phyloP scores from a whole-genome alignment of 257 asterid species.

The Rehmannia glutinosa region DNA sequence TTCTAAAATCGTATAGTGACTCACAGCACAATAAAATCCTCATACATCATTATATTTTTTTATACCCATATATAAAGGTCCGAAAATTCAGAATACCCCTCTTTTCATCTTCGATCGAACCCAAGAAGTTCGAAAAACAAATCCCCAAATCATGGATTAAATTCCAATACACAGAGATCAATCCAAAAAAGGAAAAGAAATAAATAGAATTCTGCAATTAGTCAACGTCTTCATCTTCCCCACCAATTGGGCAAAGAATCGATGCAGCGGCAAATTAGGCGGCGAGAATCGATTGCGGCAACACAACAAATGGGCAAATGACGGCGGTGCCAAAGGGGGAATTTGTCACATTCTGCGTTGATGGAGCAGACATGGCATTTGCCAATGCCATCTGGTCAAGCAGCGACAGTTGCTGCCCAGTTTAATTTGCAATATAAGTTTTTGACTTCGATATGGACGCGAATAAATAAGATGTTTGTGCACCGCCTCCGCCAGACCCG shows the following conservation, averaged over 20 bases:
- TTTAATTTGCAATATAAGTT: constrained; percentile 69
- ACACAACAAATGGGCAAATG: constrained; percentile 58
- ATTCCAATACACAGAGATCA: constrained; percentile 2
- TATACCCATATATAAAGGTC: too few species aligned
- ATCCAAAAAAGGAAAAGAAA: background rate
- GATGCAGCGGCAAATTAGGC: constrained; percentile 42
- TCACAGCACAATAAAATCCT: too few species aligned
- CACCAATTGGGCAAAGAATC: constrained; percentile 49
- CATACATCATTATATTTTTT: too few species aligned
- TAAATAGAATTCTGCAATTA: background rate
- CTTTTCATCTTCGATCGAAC: constrained; percentile 18
- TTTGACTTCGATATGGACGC: constrained; percentile 58
- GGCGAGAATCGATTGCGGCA: constrained; percentile 41
- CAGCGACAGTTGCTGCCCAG: constrained; percentile 64
- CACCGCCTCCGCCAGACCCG: too few species aligned
- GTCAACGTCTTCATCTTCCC: constrained; percentile 50
- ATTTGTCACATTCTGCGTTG: constrained; percentile 58
- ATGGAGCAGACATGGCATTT: constrained; percentile 82
- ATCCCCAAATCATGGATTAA: constrained; percentile 16
- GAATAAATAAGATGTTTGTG: too few species aligned
- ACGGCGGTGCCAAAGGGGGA: constrained; percentile 49
- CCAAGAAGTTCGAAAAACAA: background rate
- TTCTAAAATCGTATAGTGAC: too few species aligned
- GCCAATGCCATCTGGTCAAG: constrained; percentile 75
- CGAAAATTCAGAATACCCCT: background rate